Evolutionary conservation across 140 eudicot species (phyloP), one percentile per base, ranked within the genome.

Genomic region (Eryngium alpinum): DNA sequence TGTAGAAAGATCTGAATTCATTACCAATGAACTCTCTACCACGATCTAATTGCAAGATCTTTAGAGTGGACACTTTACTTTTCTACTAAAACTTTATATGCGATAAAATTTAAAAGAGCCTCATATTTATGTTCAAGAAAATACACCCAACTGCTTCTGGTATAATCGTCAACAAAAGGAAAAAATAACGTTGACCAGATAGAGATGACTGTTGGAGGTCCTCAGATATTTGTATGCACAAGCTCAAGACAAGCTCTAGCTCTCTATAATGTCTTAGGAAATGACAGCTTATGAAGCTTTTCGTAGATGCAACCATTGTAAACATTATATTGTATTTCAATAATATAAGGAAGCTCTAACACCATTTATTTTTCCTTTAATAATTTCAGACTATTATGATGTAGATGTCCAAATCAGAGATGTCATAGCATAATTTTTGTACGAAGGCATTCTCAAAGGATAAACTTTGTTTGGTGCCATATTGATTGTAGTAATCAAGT

Each of bases 341-440:
- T 83, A 9, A 10, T 13, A n/a, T n/a, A n/a, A 7, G 75, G 86
- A 19, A 83, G 29, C 16, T 74, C 82, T 24, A 77, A 21, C 31
- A 83, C 75, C 83, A 79, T 84, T 17, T 84, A 49, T 29, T 84
- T 84, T 72, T 24, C 11, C 10, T 79, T 72, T 2, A 84, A 63
- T 1, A 72, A 18, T 5, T 43, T 18, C 38, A 84, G 57, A 16
- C 83, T 66, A 6, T 19, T 62, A 27, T 19, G 31, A 59, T 79
- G 60, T 7, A 84, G 21, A 60, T 84, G 84, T 0, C 60, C 81
- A 60, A 70, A 84, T 60, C 83, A 72, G 59, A 79, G 66, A 65
- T 77, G 82, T 77, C 82, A 83, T 4, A 53, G 21, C 60, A 53
- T 10, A 53, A 53, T 53, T 18, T 18, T 53, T 53, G 5, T 13